Conservation (phyloP, 176 grass and related monocot genomes). For the Tillandsia fasciculata region DNA sequence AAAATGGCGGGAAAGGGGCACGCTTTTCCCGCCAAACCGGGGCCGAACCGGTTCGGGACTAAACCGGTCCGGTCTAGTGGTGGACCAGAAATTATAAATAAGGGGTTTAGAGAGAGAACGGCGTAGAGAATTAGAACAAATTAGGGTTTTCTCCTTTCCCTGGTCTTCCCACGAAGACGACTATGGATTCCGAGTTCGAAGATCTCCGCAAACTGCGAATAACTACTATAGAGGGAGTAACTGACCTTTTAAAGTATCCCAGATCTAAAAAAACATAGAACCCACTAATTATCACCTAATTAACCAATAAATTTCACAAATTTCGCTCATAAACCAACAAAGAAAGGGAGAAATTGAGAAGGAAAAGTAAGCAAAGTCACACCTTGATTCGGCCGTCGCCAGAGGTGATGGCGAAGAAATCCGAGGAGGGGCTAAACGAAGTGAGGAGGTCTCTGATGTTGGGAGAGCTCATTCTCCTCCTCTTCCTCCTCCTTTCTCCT, state of each 20-base stretch:
- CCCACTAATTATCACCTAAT: not conserved
- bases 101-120: too few species aligned
- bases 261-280: constrained; percentile 42
- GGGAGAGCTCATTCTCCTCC: too few species aligned
- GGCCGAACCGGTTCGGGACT: not conserved
- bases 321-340: not conserved
- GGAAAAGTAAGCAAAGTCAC: too few species aligned
- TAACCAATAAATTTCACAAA: not conserved
- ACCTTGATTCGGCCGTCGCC: too few species aligned
- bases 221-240: constrained; percentile 11
- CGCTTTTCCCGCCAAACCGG: not conserved
- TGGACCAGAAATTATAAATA: too few species aligned
- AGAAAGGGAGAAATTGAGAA: not conserved
- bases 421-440: too few species aligned
- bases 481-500: too few species aligned
- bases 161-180: not conserved
- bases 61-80: too few species aligned
- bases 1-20: not conserved
- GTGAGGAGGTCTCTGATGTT: too few species aligned
- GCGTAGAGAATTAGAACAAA: not conserved
- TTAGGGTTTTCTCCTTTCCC: not conserved
- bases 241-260: constrained; percentile 68
- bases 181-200: not conserved
- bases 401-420: too few species aligned
- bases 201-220: not conserved